Base-by-base conservation (phyloP, 2,329 filamentous ascomycete species). In the Fusarium bulbicola region DNA sequence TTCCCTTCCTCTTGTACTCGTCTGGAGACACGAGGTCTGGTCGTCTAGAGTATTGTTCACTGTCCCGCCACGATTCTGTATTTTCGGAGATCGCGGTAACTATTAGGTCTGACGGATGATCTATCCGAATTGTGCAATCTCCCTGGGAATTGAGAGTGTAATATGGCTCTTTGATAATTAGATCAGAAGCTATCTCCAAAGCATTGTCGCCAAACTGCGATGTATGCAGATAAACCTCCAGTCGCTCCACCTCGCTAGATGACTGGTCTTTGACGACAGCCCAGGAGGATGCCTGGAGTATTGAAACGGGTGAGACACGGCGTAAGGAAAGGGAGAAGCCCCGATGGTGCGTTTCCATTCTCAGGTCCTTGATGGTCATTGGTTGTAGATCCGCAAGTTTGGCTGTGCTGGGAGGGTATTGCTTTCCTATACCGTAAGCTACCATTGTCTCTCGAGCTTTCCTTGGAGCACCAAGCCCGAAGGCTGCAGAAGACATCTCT, bases 121-220 rank as follows among this genome's bases (percentile, higher is more conserved):
- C 79, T 16, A 82, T 45, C 1, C 85, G 82, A 39, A 88, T 70
- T 0, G 80, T 81, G 50, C 81, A 80, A 16, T 83, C 78, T 8
- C 83, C 84, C 43, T 84, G 77, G 18, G 76, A 77, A 58, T 80
- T 84, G 2, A 83, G 50, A 18, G 85, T 86, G 65, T 86, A 83
- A 62, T 84, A 88, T 0, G 86, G 86, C 68, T 88, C 86, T 60
- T 87, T 88, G 20, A 88, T 74, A 9, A 85, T 39, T 11, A 87
- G 76, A 1, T 79, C 72, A 3, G 79, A 70, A 72, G 74, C 45
- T 63, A 77, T 52, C 80, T 83, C 81, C 11, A 84, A 63, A 3
- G 80, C 49, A 13, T 84, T 81, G 30, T 75, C 47, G 1, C 80
- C 79, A 39, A 56, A 77, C 58, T 30, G 81, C 58, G 68, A 79